Evolutionary conservation across 306 rosid species (phyloP), one percentile per base, ranked within the genome.

Genomic region (Castanea sativa): DNA sequence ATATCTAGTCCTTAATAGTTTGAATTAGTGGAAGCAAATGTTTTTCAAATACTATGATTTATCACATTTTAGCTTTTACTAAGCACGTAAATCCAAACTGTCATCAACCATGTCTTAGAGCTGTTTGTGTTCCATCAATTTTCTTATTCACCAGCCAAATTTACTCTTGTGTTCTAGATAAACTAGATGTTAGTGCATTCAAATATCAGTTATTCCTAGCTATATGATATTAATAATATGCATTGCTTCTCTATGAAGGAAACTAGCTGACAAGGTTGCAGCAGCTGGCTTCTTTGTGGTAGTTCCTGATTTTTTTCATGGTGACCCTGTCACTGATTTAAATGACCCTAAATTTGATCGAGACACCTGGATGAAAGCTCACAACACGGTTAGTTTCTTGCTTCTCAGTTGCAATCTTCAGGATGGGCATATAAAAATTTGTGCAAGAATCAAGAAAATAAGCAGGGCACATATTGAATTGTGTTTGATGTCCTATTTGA

Each of bases 221-320:
- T 64, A 2, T 64, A 30, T 30, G 70, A 15, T 12, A 64, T 64
- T 16, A 67, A 67, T 33, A 67, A 32, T n/a, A 8, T 18, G 71
- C 75, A 68, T 57, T 76, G 11, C 74, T 52, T 80, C 68, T 32
- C 11, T 78, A 23, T 79, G 38, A 82, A 91, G 96, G 87, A 88
- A 89, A 84, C 85, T 86, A 1, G 93, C 91, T 0, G 96, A 92
- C 85, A 94, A 92, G 82, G 75, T 88, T 83, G 92, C 94, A 53
- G 89, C 91, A 61, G 90, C 87, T 73, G 97, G 97, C 38, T 94
- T 86, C 83, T 87, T 82, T 78, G 97, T 90, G 70, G 92, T 77
- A 72, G 94, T 88, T 77, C 91, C 97, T 30, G 97, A 92, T 76
- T 88, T 92, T 85, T 74, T 92, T 0, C 25, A 90, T 55, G 92